A percentile compares a stretch with the other conserved stretches of the same genome.
Evolutionary conservation across 192 early-diverging fungal species (phyloP).

Genomic region (Endogone sp.): DNA sequence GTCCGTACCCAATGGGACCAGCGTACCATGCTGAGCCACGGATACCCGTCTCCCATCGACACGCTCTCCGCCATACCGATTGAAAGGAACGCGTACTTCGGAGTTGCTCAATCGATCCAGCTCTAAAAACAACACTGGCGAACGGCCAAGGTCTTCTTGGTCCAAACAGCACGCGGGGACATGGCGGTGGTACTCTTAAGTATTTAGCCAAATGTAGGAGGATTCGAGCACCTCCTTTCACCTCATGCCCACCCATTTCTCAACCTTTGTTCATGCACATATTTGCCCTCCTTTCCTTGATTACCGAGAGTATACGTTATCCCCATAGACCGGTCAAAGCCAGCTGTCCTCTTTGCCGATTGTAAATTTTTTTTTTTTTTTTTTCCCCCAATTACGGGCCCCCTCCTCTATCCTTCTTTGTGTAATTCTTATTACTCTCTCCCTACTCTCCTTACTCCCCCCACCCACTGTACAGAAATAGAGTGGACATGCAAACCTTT

Average conservation of each 20-base stretch:
- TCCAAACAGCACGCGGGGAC: not conserved
- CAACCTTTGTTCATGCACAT: constrained; percentile 4
- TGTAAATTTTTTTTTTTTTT: constrained; percentile 1
- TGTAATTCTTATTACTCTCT: constrained; percentile 3
- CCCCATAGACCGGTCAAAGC: not conserved
- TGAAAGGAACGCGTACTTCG: constrained; percentile 2
- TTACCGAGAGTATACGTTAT: not conserved
- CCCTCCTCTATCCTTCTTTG: not conserved
- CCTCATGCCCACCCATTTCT: constrained; percentile 7
- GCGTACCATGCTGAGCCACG: constrained; percentile 10
- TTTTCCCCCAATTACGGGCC: not conserved
- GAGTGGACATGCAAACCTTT: not conserved
- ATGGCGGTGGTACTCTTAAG: not conserved
- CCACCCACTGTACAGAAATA: not conserved
- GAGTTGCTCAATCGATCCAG: not conserved
- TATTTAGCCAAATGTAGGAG: not conserved
- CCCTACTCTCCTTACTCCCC: constrained; percentile 3
- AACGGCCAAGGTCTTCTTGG: constrained; percentile 3
- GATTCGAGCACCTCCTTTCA: constrained; percentile 3
- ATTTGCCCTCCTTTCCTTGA: not conserved
- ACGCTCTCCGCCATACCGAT: not conserved
- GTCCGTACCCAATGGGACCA: constrained; percentile 17
- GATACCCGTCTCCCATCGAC: constrained; percentile 6
- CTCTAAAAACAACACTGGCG: constrained; percentile 8
- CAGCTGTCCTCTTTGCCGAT: not conserved